These are phyloP conservation scores for Hypholoma sublateritium DNA, from an alignment of 768 basidiomycete species.

Conservation along the genomic window DNA sequence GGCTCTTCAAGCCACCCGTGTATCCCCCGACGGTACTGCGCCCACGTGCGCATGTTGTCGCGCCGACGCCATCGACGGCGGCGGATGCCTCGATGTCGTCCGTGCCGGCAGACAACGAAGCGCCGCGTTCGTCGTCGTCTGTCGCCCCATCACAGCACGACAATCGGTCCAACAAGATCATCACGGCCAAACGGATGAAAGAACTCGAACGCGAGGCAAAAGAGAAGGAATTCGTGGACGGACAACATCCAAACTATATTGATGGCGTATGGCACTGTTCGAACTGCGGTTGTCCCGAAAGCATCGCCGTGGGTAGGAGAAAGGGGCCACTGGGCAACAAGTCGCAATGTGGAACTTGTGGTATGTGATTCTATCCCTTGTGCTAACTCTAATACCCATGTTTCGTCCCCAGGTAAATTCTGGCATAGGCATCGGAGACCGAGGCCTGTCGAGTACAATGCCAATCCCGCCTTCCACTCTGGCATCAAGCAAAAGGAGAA, in stretches of 20 bases:
- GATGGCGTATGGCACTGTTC: conserved; percentile 94
- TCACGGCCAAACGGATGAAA: conserved; percentile 63
- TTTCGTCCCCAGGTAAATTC: conserved; percentile 66
- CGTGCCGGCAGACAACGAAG: conserved; percentile 61
- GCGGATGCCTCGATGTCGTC: conserved; percentile 56
- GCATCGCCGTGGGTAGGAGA: conserved; percentile 78
- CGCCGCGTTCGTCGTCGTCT: conserved; percentile 43
- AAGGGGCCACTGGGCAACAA: conserved; percentile 91
- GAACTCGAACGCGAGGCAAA: conserved; percentile 83
- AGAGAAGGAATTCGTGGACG: conserved; percentile 79
- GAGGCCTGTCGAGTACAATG: conserved; percentile 77
- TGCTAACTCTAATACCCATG: conserved; percentile 8
- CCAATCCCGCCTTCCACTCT: conserved; percentile 70
- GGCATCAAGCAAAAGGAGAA: conserved; percentile 50
- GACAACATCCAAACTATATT: conserved; percentile 79
- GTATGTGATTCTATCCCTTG: conserved; percentile 45
- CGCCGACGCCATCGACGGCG: conserved; percentile 68
- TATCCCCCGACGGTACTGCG: conserved; percentile 54
- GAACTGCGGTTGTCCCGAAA: conserved; percentile 90
- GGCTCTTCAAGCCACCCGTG: conserved; percentile 71
- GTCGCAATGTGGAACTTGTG: conserved; percentile 90
- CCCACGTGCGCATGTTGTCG: conserved; percentile 57
- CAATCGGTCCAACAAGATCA: conserved; percentile 42
- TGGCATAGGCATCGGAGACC: conserved; percentile 87
- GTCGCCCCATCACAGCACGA: conserved; percentile 38